Percentiles rank a stretch among this genome's conserved stretches.
phyloP scores from a whole-genome alignment of 257 asterid genomes.

The Solanum virginianum region DNA sequence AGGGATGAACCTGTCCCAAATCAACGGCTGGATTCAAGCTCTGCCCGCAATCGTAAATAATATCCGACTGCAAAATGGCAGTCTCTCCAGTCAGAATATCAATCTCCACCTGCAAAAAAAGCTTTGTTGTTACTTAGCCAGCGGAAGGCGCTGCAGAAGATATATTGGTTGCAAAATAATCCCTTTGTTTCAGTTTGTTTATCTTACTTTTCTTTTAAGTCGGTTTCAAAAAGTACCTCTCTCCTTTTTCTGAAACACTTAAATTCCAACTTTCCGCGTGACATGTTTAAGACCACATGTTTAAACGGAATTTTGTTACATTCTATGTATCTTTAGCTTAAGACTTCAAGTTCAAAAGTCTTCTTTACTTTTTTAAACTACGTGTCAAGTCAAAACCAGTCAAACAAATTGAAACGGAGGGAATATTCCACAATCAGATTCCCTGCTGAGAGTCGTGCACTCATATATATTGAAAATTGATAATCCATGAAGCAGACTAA shows the following conservation, averaged over 20 bases:
- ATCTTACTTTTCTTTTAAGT: neutral
- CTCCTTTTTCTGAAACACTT: no score
- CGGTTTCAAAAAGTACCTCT: no score
- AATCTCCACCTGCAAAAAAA: constrained; percentile 46
- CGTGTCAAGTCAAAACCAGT: no score
- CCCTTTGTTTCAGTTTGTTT: neutral
- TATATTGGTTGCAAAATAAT: neutral
- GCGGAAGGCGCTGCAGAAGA: neutral
- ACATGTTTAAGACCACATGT: neutral
- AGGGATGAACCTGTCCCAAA: constrained; percentile 51
- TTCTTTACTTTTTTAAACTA: no score
- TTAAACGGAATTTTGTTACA: neutral
- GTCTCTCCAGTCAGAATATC: constrained; percentile 52
- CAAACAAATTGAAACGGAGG: no score
- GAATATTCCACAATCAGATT: neutral
- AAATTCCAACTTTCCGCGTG: neutral
- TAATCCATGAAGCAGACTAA: neutral
- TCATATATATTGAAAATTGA: neutral
- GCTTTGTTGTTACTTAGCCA: neutral
- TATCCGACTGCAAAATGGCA: constrained; percentile 29
- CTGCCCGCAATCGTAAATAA: no score
- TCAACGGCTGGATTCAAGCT: constrained; percentile 73
- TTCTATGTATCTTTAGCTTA: neutral
- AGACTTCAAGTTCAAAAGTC: neutral
- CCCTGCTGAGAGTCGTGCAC: neutral